Base-by-base conservation (phyloP, 441 rosid genomes). In the Pelargonium cotyledonis region DNA sequence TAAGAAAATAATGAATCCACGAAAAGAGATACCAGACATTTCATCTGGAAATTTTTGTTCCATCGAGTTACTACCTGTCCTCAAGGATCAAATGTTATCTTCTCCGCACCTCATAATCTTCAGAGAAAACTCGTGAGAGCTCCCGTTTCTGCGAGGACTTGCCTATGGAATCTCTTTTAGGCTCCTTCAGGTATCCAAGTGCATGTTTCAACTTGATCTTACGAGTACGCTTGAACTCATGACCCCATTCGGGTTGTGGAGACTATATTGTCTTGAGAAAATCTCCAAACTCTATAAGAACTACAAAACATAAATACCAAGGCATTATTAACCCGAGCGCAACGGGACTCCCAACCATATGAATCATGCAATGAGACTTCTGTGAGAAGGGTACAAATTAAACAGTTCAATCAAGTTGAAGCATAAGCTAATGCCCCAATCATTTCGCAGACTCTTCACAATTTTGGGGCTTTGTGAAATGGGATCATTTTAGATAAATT, bases 41-140 rank as follows among this genome's bases (percentile, higher is more conserved):
- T 88, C 49, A 78, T 84, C 43, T 82, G 53, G 75, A 87, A 80
- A 51, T 83, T 66, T 61, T 78, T 80, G 81, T 78, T 87, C 86
- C 91, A 83, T 73, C 72, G 69, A 70, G 65, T 68, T 9, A 83
- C 74, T 12, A 68, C 16, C 0, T 69, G 68, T 43, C 91, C 89
- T 70, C 84, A 73, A 67, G 91, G 87, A 78, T 85, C 84, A 44
- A 83, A 69, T 63, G 79, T 74, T 63, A 26, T 62, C 72, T 70
- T 74, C 68, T 80, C 74, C 41, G 69, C 81, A 6, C 69, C 7
- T 79, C 83, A 19, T 79, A 83, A 69, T 87, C 86, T 75, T 85
- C 87, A 0, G 87, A 83, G 74, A 87, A 87, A 5, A 87, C 91
- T 43, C 84, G 77, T 63, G 84, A 79, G 15, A 85, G 84, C 40